Percentiles rank a stretch among this genome's conserved stretches.
Evolutionary conservation across 2,329 filamentous ascomycete genomes (phyloP).

Genomic region (Trichothecium sympodiale): DNA sequence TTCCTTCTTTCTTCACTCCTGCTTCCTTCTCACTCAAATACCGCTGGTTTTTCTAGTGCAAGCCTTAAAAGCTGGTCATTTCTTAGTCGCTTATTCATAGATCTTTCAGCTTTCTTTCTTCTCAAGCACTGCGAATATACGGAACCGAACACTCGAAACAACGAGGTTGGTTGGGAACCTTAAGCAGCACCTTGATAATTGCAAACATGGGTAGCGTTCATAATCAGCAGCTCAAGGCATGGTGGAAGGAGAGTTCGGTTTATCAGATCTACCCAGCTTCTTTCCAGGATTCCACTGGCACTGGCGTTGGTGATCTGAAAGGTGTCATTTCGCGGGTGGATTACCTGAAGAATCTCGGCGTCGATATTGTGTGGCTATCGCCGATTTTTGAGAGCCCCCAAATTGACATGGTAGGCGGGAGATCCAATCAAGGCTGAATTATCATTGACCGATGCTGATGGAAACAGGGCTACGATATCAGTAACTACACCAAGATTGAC

Average conservation of each 20-base stretch:
- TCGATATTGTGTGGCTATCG: conserved; percentile 46
- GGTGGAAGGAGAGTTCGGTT: conserved; percentile 51
- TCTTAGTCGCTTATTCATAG: no score
- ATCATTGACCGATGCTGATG: no score
- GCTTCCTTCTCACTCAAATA: no score
- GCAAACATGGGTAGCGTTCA: conserved; percentile 12
- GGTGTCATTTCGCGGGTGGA: conserved; percentile 46
- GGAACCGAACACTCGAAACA: no score
- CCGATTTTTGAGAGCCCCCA: conserved; percentile 42
- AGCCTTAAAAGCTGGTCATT: no score
- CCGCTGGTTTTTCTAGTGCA: no score
- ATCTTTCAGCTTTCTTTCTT: no score
- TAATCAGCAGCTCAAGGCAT: conserved; percentile 20
- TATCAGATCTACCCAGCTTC: conserved; percentile 54
- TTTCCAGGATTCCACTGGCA: conserved; percentile 46
- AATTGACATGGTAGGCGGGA: conserved; percentile 44
- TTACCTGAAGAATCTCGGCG: conserved; percentile 42
- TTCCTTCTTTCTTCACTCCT: no score
- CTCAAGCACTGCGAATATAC: no score
- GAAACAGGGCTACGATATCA: conserved; percentile 54
- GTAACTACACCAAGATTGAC: conserved; percentile 56
- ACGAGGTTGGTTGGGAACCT: no score
- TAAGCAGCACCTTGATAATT: no score
- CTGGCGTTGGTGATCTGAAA: conserved; percentile 44
- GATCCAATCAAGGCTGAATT: not conserved